Conservation (phyloP, 208 protist species). For the Angomonas deanei region DNA sequence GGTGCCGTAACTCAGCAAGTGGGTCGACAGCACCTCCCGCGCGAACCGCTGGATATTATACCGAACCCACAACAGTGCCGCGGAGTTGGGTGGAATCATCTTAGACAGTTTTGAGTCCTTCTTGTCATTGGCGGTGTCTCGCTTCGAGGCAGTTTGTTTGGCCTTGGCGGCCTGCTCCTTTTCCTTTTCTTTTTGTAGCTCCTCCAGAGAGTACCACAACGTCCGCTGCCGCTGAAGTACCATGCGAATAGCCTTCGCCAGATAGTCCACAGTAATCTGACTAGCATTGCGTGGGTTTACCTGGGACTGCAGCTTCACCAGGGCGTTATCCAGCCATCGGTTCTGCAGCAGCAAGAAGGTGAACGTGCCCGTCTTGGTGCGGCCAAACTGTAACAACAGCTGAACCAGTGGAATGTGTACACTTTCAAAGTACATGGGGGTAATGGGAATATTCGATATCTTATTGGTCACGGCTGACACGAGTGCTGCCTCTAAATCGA, state of each 20-base stretch:
- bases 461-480: slow-evolving; percentile 38
- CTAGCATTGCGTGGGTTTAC: slow-evolving; percentile 54
- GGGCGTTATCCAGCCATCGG: slow-evolving; percentile 57
- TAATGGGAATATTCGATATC: slow-evolving; percentile 48
- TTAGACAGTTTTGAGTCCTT: background rate
- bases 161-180: background rate
- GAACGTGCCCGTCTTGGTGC: slow-evolving; percentile 34
- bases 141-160: background rate
- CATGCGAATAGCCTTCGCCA: slow-evolving; percentile 52
- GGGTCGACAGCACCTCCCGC: slow-evolving; percentile 54
- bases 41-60: slow-evolving; percentile 60
- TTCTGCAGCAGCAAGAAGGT: slow-evolving; percentile 65
- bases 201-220: slow-evolving; percentile 31
- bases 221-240: slow-evolving; percentile 63
- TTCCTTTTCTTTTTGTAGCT: background rate
- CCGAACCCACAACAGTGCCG: slow-evolving; percentile 74
- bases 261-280: slow-evolving; percentile 67
- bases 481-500: slow-evolving; percentile 61
- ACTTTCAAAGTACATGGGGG: slow-evolving; percentile 66
- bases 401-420: slow-evolving; percentile 74
- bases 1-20: slow-evolving; percentile 72
- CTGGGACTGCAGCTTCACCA: slow-evolving; percentile 61
- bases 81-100: slow-evolving; percentile 60
- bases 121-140: background rate
- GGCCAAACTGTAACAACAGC: slow-evolving; percentile 74